Percentiles rank a stretch among this genome's conserved stretches.
These are phyloP conservation scores for Eucalyptus sp. DNA, from an alignment of 345 rosid genomes.

Conservation along the genomic window DNA sequence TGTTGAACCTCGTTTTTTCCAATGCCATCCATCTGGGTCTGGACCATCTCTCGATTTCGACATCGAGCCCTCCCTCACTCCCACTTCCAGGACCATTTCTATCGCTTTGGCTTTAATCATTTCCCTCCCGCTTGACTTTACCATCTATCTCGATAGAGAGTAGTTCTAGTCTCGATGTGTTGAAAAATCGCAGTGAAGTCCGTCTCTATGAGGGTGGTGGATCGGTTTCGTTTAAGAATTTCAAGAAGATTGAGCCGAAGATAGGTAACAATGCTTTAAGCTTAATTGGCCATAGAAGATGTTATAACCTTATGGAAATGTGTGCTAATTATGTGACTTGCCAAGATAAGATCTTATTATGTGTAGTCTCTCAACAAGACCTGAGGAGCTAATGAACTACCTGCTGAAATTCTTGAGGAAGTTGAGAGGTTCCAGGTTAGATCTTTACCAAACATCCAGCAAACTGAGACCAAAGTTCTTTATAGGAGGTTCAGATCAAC, in stretches of 20 bases:
- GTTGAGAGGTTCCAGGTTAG: background rate
- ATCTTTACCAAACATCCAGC: background rate
- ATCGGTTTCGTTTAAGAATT: background rate
- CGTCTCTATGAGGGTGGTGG: background rate
- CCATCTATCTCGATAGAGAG: background rate
- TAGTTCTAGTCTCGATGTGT: background rate
- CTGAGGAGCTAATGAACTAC: background rate
- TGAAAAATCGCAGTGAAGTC: background rate
- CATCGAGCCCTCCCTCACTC: background rate
- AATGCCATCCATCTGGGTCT: background rate
- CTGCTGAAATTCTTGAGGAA: background rate
- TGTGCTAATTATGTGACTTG: background rate
- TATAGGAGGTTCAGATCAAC: background rate
- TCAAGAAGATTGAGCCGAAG: background rate
- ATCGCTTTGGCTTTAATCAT: background rate
- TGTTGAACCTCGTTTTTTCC: background rate
- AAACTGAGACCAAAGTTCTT: background rate
- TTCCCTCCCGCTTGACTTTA: background rate
- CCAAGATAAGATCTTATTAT: background rate
- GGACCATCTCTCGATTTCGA: background rate
- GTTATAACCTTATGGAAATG: background rate
- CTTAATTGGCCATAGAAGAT: background rate
- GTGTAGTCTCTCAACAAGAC: background rate
- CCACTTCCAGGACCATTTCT: background rate
- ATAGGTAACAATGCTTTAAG: background rate